These are phyloP conservation scores for Cladophialophora carrionii DNA, from an alignment of 2,329 filamentous ascomycete species.

Conservation along the genomic window DNA sequence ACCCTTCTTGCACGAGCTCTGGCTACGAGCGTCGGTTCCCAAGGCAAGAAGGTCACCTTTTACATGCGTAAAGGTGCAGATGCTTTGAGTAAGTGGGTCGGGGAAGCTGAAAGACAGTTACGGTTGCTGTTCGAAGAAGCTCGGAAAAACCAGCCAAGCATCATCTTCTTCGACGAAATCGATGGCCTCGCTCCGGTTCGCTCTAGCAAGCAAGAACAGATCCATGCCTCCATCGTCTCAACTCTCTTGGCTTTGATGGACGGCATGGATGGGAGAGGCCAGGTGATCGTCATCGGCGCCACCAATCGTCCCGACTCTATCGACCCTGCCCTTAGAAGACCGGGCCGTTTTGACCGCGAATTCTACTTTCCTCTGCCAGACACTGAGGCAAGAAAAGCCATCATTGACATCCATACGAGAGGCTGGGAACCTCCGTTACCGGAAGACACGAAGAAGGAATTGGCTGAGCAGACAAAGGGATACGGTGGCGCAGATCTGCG, in stretches of 20 bases:
- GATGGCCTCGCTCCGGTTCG: slow-evolving; percentile 93
- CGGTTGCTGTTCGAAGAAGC: slow-evolving; percentile 94
- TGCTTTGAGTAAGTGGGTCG: slow-evolving; percentile 97
- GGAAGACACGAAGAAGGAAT: slow-evolving; percentile 74
- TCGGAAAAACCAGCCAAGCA: slow-evolving; percentile 91
- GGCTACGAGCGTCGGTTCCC: slow-evolving; percentile 84
- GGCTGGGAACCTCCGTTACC: slow-evolving; percentile 82
- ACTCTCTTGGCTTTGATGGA: slow-evolving; percentile 95
- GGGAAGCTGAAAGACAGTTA: slow-evolving; percentile 94
- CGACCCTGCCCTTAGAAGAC: slow-evolving; percentile 89
- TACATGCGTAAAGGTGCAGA: slow-evolving; percentile 99
- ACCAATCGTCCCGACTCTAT: slow-evolving; percentile 97
- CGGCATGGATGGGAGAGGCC: slow-evolving; percentile 95
- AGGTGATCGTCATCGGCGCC: slow-evolving; percentile 98
- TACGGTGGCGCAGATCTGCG: slow-evolving; percentile 95
- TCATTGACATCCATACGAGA: slow-evolving; percentile 92
- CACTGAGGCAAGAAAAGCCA: slow-evolving; percentile 75
- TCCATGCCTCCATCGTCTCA: slow-evolving; percentile 95
- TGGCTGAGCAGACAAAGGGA: slow-evolving; percentile 86
- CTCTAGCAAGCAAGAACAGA: slow-evolving; percentile 98
- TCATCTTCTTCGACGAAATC: slow-evolving; percentile 99
- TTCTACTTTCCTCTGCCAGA: slow-evolving; percentile 97
- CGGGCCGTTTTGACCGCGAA: slow-evolving; percentile 93
- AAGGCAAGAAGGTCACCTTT: slow-evolving; percentile 93
- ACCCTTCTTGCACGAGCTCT: slow-evolving; percentile 92